Evolutionary conservation across 495 filamentous ascomycete species (phyloP), one percentile per base, ranked within the genome.

Genomic region (Cercophora sp.): DNA sequence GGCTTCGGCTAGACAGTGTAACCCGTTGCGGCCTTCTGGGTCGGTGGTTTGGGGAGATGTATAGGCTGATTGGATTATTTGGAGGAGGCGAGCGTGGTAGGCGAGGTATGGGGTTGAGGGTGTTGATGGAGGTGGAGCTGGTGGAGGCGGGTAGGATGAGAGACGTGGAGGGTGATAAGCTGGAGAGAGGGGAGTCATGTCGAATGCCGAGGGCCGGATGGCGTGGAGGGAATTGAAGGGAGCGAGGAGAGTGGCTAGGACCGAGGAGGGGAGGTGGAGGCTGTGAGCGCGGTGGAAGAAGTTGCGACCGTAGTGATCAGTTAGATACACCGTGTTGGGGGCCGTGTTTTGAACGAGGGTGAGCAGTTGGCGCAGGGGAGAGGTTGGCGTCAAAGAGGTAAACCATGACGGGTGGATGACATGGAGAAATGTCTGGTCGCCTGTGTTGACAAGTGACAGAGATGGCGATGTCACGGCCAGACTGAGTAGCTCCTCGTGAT

Each of bases 1-100:
- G 22, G 70, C 75, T 54, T 76, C 73, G 20, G 76, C 76, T 24
- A 79, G 67, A 48, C 72, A 74, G 47, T 79, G 74, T 13, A 79
- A 59, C 19, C 71, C 76, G 57, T 79, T 78, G 4, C 73, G 70
- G 15, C 76, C 73, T 4, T 61, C 65, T 0, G 59, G 8, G 54
- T 78, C 74, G 51, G 76, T 71, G 8, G 64, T 29, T 1, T 24
- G 49, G 1, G 71, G 61, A 27, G 65, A 55, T 8, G 47, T 61
- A 16, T 59, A 59, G 1, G 72, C 62, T 3, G 58, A 56, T 6
- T 65, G 59, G 23, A 65, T 69, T 23, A 68, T 64, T 24, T 57
- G 61, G 13, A 79, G 36, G 26, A 77, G 67, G 18, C 55, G 56
- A 8, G 62, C 57, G 41, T 65, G 64, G 31, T 64, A 61, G 25